Percentiles rank a stretch among this genome's conserved stretches.
These are phyloP conservation scores for Claviceps monticola DNA, from an alignment of 2,329 filamentous ascomycete genomes.

Conservation along the genomic window DNA sequence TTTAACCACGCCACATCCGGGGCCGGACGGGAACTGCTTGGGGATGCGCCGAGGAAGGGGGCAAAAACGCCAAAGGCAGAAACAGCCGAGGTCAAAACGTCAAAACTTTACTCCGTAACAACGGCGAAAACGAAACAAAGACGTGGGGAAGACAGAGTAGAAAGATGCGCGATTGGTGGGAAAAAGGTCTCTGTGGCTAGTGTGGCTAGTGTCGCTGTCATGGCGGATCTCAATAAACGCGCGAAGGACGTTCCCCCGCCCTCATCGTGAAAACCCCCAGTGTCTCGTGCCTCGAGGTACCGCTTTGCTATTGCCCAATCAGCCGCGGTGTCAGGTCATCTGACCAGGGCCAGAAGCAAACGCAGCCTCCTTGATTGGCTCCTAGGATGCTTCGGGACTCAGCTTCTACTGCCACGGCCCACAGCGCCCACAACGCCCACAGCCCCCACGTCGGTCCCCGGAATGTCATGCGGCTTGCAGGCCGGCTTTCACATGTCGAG, in stretches of 20 bases:
- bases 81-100: background rate
- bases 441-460: background rate
- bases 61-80: background rate
- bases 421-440: background rate
- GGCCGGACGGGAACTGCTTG: background rate
- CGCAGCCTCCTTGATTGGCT: conserved; percentile 2
- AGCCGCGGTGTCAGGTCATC: conserved; percentile 2
- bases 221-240: too few species aligned
- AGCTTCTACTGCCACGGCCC: background rate
- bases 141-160: too few species aligned
- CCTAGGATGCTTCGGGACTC: background rate
- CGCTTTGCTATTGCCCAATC: background rate
- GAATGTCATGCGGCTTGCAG: background rate
- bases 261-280: too few species aligned
- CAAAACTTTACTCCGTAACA: too few species aligned
- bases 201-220: too few species aligned
- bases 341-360: background rate
- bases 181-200: too few species aligned
- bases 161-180: too few species aligned
- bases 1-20: background rate
- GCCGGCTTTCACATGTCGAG: conserved; percentile 4
- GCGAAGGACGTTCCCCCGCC: too few species aligned
- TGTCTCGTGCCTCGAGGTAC: background rate
- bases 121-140: too few species aligned
- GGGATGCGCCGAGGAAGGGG: conserved; percentile 9